phyloP scores from a whole-genome alignment of 208 protist species.

The Borovskyia barvae region DNA sequence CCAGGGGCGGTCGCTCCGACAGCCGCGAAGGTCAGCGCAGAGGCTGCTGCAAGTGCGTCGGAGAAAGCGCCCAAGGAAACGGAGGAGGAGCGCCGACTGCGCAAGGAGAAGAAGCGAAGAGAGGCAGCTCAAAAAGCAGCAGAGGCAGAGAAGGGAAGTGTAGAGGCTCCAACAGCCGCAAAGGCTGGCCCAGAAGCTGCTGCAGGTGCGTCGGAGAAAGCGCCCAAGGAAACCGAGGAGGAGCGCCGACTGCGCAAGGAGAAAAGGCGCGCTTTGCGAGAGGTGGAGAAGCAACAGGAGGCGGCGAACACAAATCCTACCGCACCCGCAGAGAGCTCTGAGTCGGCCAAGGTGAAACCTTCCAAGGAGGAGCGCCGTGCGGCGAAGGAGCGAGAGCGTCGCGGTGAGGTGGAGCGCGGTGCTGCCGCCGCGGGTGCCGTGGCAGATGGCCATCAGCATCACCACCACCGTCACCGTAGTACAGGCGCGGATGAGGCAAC shows the following conservation, averaged over 20 bases:
- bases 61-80: constrained; percentile 25
- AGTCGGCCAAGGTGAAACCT: constrained; percentile 15
- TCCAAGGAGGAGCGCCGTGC: constrained; percentile 13
- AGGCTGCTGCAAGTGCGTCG: no score
- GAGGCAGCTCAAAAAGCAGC: constrained; percentile 25
- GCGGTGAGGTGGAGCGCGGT: not conserved
- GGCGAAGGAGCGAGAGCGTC: constrained; percentile 38
- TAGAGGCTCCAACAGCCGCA: no score
- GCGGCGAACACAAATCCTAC: not conserved
- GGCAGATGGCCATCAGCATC: constrained; percentile 2
- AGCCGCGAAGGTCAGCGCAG: no score
- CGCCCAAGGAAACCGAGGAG: constrained; percentile 67
- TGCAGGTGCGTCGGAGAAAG: no score
- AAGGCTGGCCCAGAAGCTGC: no score
- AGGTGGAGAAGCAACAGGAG: constrained; percentile 33
- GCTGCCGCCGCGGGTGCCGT: not conserved
- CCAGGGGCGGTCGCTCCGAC: not conserved
- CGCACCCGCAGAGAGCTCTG: constrained; percentile 21
- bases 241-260: constrained; percentile 70
- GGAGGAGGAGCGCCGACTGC: constrained; percentile 46
- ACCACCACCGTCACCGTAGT: not conserved
- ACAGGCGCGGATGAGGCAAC: not conserved
- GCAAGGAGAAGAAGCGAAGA: constrained; percentile 48
- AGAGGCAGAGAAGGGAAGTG: no score
- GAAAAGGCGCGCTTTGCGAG: constrained; percentile 39